Base-by-base conservation (phyloP, 768 basidiomycete species). In the Pholiota conissans region DNA sequence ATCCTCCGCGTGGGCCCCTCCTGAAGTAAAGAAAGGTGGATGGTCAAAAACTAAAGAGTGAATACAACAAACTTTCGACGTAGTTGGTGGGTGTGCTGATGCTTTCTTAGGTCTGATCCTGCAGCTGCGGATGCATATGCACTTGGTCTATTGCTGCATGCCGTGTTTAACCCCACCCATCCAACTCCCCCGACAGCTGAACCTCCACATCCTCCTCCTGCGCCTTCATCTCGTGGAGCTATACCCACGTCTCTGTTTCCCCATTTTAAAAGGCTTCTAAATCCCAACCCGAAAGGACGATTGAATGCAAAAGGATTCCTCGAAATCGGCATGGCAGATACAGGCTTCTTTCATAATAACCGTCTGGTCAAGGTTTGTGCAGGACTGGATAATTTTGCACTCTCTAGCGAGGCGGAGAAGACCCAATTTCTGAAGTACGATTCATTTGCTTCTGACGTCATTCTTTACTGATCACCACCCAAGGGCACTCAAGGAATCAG, bases 1-100 rank as follows among this genome's bases (percentile, higher is more conserved):
- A 55, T 79, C 86, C 10, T 80, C 83, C 55, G 64, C 73, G 14
- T 85, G 81, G 66, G 82, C 89, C 3, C 79, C 89, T 14, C 94
- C 97, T 0, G 97, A 99, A 75, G 89, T 96, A 3, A 90, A 86
- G 75, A 94, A 90, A 68, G 78, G 77, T 24, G 94, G 95, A 5
- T 98, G 93, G 91, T 85, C 85, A 18, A 73, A 75, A 0, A 71
- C 95, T 13, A 93, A 94, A 77, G 87, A 93, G 94, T 95, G 65
- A 70, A 81, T 60, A 53, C 45, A 5, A 39, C 29, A 32, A 16
- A 10, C 30, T 27, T 20, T 27, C 22, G 14, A 45, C 51, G 24
- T 28, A 34, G 39, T 54, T 52, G 35, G 3, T 39, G 54, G 35
- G 3, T 39, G 54, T 56, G 51, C 47, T 54, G 42, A 60, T 22